A percentile compares a stretch with the other conserved stretches of the same genome.
Conservation (phyloP, 495 filamentous ascomycete species). For the Talaromyces stipitatus region DNA sequence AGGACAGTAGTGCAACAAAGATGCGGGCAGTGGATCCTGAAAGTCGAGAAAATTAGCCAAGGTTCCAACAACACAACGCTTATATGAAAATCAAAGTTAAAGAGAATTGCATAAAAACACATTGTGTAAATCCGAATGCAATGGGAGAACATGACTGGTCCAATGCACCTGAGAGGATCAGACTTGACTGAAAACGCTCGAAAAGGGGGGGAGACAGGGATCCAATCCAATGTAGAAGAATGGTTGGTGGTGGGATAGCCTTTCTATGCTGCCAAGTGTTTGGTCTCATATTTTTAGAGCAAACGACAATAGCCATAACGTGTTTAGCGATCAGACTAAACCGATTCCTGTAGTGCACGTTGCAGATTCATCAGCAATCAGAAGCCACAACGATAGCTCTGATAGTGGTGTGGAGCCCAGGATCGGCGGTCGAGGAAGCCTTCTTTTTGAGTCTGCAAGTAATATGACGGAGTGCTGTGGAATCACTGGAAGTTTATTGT, state of each 20-base stretch:
- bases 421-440: neutral
- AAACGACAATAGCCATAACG: neutral
- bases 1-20: neutral
- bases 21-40: neutral
- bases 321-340: neutral
- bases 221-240: too few species aligned
- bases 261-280: neutral
- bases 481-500: neutral
- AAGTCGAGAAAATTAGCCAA: slow-evolving; percentile 2
- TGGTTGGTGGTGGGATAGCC: neutral
- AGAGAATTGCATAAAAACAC: neutral
- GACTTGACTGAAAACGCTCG: neutral
- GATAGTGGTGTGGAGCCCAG: neutral
- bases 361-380: neutral
- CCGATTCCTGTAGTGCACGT: neutral
- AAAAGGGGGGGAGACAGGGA: neutral
- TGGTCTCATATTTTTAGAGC: neutral
- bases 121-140: neutral
- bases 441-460: slow-evolving; percentile 4
- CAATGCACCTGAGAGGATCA: neutral
- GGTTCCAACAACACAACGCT: neutral
- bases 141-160: neutral
- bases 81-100: neutral
- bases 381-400: neutral
- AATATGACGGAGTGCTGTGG: neutral